Evolutionary conservation across 805 yeast species (phyloP), one percentile per base, ranked within the genome.

Genomic region (Clavispora phyllophila): DNA sequence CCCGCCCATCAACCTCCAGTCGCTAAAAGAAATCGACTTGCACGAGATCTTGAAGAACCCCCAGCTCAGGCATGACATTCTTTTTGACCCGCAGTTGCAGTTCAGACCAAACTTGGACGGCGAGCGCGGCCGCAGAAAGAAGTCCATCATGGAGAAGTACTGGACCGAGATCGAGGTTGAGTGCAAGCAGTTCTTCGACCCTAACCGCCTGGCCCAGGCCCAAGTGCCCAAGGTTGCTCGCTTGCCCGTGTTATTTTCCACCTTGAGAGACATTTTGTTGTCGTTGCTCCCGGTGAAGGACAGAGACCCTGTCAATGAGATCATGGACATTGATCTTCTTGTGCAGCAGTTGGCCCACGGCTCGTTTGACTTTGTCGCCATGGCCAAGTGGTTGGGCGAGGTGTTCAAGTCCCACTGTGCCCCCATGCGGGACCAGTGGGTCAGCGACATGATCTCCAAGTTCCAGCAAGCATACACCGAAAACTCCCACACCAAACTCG

Each of bases 401-500:
- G 78, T 88, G 25, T 83, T 91, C 65, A 87, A 89, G 64, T 79
- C 82, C 40, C 96, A 87, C 60, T 89, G 96, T 65, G 96, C 96
- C 6, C 97, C 97, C 48, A 88, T 88, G 95, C 77, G 97, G 59
- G 96, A 87, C 62, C 66, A 78, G 32, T 84, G 93, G 89, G 95
- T 90, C 28, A 86, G 80, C 53, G 87, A 83, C 54, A 87, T 90
- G 93, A 78, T 78, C 37, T 54, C 60, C 10, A 76, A 76, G 52
- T 80, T 86, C 54, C 72, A 65, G 28, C 68, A 66, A 39, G 79
- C 84, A 15, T 70, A 70, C 46, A 50, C 56, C n/a, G 70, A 70
- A 26, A 63, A 66, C 43, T 69, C 78, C n/a, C 71, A 67, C 5
- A 54, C 51, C 18, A 70, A 72, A 47, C 67, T 89, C 32, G 84